phyloP scores from a whole-genome alignment of 495 filamentous ascomycete genomes.

The Hypoxylon lienhwacheense region DNA sequence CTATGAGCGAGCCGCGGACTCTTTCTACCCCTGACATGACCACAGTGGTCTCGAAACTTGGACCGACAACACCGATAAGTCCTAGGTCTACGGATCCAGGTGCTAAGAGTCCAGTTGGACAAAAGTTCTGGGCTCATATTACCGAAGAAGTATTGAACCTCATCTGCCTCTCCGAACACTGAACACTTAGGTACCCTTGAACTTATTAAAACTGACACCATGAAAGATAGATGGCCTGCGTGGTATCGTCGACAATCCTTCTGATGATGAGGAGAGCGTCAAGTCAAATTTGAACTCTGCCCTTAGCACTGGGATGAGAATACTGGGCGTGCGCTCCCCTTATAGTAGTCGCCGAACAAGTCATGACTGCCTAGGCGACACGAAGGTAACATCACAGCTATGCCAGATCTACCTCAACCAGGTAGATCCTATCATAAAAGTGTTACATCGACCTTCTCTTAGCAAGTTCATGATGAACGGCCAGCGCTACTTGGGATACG shows the following conservation, averaged over 20 bases:
- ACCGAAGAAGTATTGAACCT: constrained; percentile 13
- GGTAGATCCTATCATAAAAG: constrained; percentile 22
- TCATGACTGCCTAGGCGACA: not conserved
- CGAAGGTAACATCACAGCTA: constrained; percentile 5
- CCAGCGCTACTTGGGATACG: constrained; percentile 9
- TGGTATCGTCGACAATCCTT: constrained; percentile 1
- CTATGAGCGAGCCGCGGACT: not conserved
- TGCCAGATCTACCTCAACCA: constrained; percentile 24
- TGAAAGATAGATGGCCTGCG: constrained; percentile 6
- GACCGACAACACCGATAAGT: not conserved
- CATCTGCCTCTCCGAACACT: too few relatives aligned
- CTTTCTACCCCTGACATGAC: too few relatives aligned
- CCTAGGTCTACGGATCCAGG: not conserved
- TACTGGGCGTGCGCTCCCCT: not conserved
- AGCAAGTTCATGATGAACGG: constrained; percentile 18
- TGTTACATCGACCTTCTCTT: constrained; percentile 21
- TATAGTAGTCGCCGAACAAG: not conserved
- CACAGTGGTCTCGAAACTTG: constrained; percentile 1
- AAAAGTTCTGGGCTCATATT: constrained; percentile 10
- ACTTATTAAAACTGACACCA: not conserved
- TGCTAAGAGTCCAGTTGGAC: constrained; percentile 2
- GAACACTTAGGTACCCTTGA: too few relatives aligned
- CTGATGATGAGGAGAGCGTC: constrained; percentile 10
- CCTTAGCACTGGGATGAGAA: not conserved
- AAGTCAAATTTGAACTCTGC: constrained; percentile 3